Conservation (phyloP, 306 rosid genomes). For the Elaeagnus macrophylla region DNA sequence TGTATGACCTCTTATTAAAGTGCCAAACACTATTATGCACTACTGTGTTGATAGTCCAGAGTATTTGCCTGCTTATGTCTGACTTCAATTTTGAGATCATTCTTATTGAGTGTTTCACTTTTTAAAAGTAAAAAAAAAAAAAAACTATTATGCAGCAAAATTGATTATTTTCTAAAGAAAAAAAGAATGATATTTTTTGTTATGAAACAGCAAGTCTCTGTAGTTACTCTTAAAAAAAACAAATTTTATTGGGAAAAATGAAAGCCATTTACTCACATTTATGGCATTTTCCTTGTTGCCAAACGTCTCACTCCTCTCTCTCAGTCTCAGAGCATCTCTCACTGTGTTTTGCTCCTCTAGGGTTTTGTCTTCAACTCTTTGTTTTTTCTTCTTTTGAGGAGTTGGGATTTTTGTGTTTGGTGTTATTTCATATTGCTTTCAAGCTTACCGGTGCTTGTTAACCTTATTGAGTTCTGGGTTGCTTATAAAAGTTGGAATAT, state of each 20-base stretch:
- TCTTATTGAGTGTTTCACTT: too few species aligned
- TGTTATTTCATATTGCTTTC: not conserved
- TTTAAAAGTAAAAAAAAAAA: too few species aligned
- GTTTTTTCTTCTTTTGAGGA: not conserved
- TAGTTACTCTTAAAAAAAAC: not conserved
- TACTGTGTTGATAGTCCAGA: too few species aligned
- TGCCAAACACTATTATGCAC: too few species aligned
- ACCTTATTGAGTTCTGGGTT: conserved; percentile 9
- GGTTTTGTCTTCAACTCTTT: conserved; percentile 5
- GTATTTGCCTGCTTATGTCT: too few species aligned
- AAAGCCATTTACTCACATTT: conserved; percentile 21
- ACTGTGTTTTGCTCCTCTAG: conserved; percentile 1
- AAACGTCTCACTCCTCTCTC: conserved; percentile 11
- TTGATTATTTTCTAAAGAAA: too few species aligned
- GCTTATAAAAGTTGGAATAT: conserved; percentile 8
- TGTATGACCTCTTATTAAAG: too few species aligned
- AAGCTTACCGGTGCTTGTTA: conserved; percentile 7
- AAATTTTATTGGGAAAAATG: conserved; percentile 28
- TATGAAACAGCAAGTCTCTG: too few species aligned
- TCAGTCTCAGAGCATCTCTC: not conserved
- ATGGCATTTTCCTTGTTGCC: conserved; percentile 23
- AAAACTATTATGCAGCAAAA: too few species aligned
- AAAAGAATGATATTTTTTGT: not conserved
- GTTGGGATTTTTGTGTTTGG: not conserved
- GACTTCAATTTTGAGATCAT: too few species aligned